Evolutionary conservation across 371 early-diverging fungal species (phyloP), one percentile per base, ranked within the genome.

Genomic region (Haplosporangium sp.): DNA sequence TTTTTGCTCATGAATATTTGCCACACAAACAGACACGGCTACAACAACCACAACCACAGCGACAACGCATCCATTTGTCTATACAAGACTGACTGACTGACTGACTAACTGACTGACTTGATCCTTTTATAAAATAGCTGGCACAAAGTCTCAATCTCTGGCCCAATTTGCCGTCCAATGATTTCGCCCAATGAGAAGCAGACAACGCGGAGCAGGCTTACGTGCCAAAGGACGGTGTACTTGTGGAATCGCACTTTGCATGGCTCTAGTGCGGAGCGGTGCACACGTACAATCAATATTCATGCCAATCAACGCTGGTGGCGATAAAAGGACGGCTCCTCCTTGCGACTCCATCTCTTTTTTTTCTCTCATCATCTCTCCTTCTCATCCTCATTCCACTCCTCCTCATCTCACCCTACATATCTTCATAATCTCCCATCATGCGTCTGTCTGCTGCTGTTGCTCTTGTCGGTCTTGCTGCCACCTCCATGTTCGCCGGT

Each of bases 401-500:
- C 29, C 47, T 21, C 41, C n/a, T 3, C 18, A 18, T 21, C 37
- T 12, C 57, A 51, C 41, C 55, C 43, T 36, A 45, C 42, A 13
- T 23, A 18, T 45, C 21, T 46, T 36, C 43, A 36, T 50, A 55
- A n/a, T n/a, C n/a, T n/a, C n/a, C 45, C 54, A 62, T 36, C 52
- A 75, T 75, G 75, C 75, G 75, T 75, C 57, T 75, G 20, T 75
- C 75, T 38, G 51, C 75, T 69, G 75, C 75, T 45, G 56, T 69
- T n/a, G 59, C 75, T 50, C 66, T 75, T 20, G 65, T 75, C 59
- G 55, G 69, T 48, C 59, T 75, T 55, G 75, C 75, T 23, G 69
- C 74, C 58, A 62, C 74, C 57, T 63, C 72, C 58, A 48, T 75
- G 57, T 16, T 75, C 20, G 75, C 75, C 18, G 66, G 66, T 16